Base-by-base conservation (phyloP, 441 rosid genomes). In the Capsella rubella region DNA sequence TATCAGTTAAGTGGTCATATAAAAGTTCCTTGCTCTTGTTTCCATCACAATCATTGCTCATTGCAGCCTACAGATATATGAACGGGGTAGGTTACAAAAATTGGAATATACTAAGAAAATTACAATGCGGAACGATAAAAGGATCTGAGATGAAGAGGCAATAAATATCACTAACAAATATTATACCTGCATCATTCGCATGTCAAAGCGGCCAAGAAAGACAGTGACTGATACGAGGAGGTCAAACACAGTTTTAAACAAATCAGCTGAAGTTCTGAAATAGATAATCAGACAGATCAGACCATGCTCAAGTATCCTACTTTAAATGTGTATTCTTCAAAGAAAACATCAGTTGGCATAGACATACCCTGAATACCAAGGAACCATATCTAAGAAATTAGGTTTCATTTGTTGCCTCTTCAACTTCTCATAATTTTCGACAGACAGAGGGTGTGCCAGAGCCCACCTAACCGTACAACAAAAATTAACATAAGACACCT, bases 141-240 rank as follows among this genome's bases (percentile, higher is more conserved):
- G 29, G 42, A 49, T n/a, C 45, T 12, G 40, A n/a, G 49, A 5
- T 13, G 49, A 14, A 43, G 8, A 43, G 49, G 49, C 49, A 43
- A 43, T 8, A 43, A 14, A 14, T 43, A 43, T 55, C 39, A 63
- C 31, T 27, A 47, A 60, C 25, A 63, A 37, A 37, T 35, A 37
- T 0, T 37, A 64, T 63, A 93, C 99, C 97, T 95, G 99, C 97
- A 95, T 92, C 99, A 95, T 95, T 43, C 99, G 94, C 99, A 95
- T 95, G 83, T 95, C 99, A 87, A 95, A 95, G 71, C 99, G 96
- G 57, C 99, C 99, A 83, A 95, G 90, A 86, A 95, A 95, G 25
- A 95, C 84, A 16, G 99, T 93, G 76, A 95, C 97, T 40, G 99
- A 95, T 69, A 95, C 99, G 82, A 95, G 79, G 71, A 95, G 99